Conservation (phyloP, 1,139 yeast species). For the Arxiozyma heterogenica region DNA sequence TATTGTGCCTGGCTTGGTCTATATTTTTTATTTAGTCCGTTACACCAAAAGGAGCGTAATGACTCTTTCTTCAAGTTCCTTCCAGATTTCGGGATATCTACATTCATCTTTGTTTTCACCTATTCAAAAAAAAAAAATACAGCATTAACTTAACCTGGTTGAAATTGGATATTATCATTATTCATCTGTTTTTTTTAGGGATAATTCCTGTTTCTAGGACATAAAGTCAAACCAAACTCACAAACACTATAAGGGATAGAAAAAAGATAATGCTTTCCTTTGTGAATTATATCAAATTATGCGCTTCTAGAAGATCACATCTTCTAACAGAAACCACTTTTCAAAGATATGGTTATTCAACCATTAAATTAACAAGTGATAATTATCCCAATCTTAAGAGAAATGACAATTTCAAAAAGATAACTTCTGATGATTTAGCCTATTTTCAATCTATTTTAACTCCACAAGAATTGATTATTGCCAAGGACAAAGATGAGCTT, state of each 20-base stretch:
- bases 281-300: not conserved
- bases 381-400: slow-evolving; percentile 50
- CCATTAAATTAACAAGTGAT: slow-evolving; percentile 44
- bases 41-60: no score
- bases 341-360: not conserved
- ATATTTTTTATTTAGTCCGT: no score
- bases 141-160: no score
- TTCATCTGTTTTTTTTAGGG: no score
- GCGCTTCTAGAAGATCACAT: not conserved
- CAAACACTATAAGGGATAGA: no score
- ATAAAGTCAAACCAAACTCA: not conserved
- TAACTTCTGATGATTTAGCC: slow-evolving; percentile 51
- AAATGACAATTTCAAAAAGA: slow-evolving; percentile 35
- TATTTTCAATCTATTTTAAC: slow-evolving; percentile 52
- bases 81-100: no score
- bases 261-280: not conserved
- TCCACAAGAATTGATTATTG: slow-evolving; percentile 40
- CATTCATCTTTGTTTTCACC: no score
- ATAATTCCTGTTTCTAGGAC: not conserved
- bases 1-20: no score
- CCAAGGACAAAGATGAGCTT: slow-evolving; percentile 52
- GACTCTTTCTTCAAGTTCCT: no score
- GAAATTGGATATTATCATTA: no score
- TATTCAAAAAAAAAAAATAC: no score
- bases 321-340: not conserved